phyloP scores from a whole-genome alignment of 2,329 filamentous ascomycete genomes.

The Cladophialophora yegresii region DNA sequence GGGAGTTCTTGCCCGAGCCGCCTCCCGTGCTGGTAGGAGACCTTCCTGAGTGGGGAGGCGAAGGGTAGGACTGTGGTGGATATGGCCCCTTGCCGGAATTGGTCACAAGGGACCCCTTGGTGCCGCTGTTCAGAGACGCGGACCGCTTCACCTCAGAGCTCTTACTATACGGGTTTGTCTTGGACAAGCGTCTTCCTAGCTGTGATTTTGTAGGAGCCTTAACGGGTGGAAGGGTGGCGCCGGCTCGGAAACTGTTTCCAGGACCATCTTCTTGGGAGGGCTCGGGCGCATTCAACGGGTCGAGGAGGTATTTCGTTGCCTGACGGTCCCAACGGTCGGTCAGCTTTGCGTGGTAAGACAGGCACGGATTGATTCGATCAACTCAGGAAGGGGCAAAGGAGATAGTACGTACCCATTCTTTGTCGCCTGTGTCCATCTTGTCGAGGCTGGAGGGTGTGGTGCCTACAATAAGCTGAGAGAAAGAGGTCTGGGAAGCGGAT shows the following conservation, averaged over 20 bases:
- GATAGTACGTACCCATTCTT: conserved; percentile 52
- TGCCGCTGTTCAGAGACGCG: conserved; percentile 24
- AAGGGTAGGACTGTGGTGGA: conserved; percentile 44
- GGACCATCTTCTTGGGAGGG: conserved; percentile 68
- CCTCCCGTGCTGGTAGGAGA: conserved; percentile 48
- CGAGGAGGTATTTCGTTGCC: conserved; percentile 68
- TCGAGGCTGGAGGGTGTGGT: neutral
- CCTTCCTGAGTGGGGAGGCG: conserved; percentile 58
- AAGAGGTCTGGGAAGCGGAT: neutral
- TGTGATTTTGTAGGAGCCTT: conserved; percentile 16
- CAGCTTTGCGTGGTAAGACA: conserved; percentile 13
- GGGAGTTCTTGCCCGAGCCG: conserved; percentile 47
- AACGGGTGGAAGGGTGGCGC: conserved; percentile 16
- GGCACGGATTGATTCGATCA: neutral
- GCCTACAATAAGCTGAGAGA: neutral
- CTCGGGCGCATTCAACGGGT: conserved; percentile 68
- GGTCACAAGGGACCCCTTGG: conserved; percentile 7
- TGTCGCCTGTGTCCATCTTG: conserved; percentile 42
- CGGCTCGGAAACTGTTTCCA: conserved; percentile 55
- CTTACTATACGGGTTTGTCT: conserved; percentile 35
- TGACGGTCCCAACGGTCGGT: conserved; percentile 43
- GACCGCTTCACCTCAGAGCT: conserved; percentile 27
- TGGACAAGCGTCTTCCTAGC: conserved; percentile 27
- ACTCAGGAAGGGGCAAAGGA: neutral
- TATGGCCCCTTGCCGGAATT: conserved; percentile 3